phyloP scores from a whole-genome alignment of 495 filamentous ascomycete species.

The Tuber umbilicatum region DNA sequence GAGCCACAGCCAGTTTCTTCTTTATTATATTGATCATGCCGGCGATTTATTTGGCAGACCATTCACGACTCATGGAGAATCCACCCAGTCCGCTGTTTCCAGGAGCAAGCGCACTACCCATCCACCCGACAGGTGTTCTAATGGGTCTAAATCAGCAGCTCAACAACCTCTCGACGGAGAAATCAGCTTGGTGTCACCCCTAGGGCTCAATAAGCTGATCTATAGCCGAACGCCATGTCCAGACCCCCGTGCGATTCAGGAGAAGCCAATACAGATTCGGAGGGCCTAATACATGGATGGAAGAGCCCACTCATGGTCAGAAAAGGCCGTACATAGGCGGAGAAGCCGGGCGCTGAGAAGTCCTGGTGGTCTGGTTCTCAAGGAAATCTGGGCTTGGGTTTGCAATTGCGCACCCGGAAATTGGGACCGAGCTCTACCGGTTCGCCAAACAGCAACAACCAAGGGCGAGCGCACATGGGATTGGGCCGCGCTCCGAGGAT shows the following conservation, averaged over 20 bases:
- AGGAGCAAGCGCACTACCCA: background rate
- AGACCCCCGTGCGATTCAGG: background rate
- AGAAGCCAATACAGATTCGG: background rate
- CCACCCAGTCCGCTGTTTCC: background rate
- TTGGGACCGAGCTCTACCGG: background rate
- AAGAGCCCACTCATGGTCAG: background rate
- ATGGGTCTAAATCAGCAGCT: background rate
- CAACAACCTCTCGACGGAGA: background rate
- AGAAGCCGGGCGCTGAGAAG: background rate
- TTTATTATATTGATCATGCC: background rate
- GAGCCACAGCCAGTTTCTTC: background rate
- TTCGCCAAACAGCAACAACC: background rate
- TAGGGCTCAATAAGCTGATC: background rate
- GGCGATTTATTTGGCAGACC: background rate
- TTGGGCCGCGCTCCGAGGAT: slow-evolving; percentile 5
- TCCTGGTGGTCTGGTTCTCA: background rate
- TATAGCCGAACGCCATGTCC: background rate
- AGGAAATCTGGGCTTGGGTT: background rate
- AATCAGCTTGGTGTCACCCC: background rate
- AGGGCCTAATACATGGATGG: background rate
- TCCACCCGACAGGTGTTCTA: background rate
- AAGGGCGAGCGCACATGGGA: background rate
- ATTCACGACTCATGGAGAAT: background rate
- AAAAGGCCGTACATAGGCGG: background rate
- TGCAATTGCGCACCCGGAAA: background rate